These are phyloP conservation scores for Ophiostoma pallidulum DNA, from an alignment of 2,329 filamentous ascomycete species.

Conservation along the genomic window DNA sequence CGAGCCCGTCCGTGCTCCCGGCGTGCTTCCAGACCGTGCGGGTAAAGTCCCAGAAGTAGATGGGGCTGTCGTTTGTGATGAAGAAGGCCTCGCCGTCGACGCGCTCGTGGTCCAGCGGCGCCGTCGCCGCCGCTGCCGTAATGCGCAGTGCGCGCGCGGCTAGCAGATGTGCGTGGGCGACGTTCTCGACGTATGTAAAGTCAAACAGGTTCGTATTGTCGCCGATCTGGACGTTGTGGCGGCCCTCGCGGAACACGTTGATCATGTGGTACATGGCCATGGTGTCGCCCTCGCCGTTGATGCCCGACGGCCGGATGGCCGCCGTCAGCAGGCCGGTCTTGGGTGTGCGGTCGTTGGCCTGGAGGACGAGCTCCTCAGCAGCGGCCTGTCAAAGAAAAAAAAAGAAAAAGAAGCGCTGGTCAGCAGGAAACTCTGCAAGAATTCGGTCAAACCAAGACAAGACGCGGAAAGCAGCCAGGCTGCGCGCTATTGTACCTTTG, in stretches of 20 bases:
- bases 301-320: constrained; percentile 75
- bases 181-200: constrained; percentile 56
- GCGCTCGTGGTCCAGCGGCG: constrained; percentile 60
- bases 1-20: constrained; percentile 41
- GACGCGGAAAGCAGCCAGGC: too few species aligned
- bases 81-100: constrained; percentile 84
- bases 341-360: constrained; percentile 46
- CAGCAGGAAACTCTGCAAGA: too few species aligned
- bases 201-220: constrained; percentile 54
- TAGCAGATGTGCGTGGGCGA: constrained; percentile 70
- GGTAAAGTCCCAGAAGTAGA: constrained; percentile 88
- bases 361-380: constrained; percentile 72
- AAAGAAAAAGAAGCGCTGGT: constrained; percentile 6
- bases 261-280: constrained; percentile 67
- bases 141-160: constrained; percentile 64
- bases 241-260: constrained; percentile 56
- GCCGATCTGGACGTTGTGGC: constrained; percentile 73
- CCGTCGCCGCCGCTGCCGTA: constrained; percentile 44
- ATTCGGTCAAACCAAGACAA: too few species aligned
- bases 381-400: constrained; percentile 41
- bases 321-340: constrained; percentile 59
- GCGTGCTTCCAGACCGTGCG: constrained; percentile 64
- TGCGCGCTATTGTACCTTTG: too few species aligned
- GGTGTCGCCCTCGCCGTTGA: constrained; percentile 83
- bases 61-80: constrained; percentile 78